These are phyloP conservation scores for Coniochaeta ligniaria DNA, from an alignment of 2,329 filamentous ascomycete species.

Conservation along the genomic window DNA sequence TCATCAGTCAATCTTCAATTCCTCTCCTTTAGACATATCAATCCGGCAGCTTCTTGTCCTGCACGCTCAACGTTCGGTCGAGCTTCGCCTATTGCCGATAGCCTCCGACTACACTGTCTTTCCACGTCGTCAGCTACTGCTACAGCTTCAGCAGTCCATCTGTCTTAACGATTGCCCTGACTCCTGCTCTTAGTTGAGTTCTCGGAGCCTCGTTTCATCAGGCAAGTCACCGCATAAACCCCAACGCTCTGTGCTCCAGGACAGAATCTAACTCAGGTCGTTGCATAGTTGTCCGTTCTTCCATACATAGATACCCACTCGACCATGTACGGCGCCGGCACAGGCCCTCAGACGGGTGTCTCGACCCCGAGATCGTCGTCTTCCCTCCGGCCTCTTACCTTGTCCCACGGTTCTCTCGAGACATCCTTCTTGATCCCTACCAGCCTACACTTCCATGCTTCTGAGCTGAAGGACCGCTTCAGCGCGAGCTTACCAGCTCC, in stretches of 20 bases:
- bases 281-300: conserved; percentile 7
- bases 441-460: conserved; percentile 90
- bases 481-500: conserved; percentile 75
- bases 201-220: conserved; percentile 20
- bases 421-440: conserved; percentile 94
- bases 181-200: conserved; percentile 33
- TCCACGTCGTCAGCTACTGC: not conserved
- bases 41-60: not conserved
- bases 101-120: not conserved
- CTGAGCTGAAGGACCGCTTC: conserved; percentile 89
- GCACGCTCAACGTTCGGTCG: not conserved
- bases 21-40: not conserved
- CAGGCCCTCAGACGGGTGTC: conserved; percentile 88
- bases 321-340: conserved; percentile 79
- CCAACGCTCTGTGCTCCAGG: not conserved
- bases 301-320: conserved; percentile 35
- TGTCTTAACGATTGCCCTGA: not conserved
- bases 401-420: conserved; percentile 91
- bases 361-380: conserved; percentile 92
- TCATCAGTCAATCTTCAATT: not conserved
- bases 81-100: not conserved
- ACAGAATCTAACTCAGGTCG: not conserved
- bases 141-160: not conserved
- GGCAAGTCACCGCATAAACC: not conserved
- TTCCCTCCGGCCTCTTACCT: conserved; percentile 83